A percentile compares a stretch with the other conserved stretches of the same genome.
Conservation (phyloP, 352 stramenopile species). For the Globisporangium echinulatum region DNA sequence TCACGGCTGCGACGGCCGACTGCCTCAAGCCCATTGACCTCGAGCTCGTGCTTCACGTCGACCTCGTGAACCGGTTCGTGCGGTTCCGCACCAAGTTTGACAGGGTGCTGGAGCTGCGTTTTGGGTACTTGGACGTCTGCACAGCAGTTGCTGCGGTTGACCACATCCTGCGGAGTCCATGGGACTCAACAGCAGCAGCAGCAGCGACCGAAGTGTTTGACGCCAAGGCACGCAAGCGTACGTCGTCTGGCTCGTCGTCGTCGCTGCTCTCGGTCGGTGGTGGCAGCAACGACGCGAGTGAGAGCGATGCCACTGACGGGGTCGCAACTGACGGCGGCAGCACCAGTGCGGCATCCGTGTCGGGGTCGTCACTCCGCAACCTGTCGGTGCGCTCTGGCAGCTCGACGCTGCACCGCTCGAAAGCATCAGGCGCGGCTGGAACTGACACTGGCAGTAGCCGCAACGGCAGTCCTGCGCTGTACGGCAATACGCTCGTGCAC, state of each 20-base stretch:
- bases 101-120: constrained; percentile 71
- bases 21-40: constrained; percentile 76
- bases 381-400: constrained; percentile 4
- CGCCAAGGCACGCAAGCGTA: constrained; percentile 19
- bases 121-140: constrained; percentile 80
- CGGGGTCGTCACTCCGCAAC: constrained; percentile 18
- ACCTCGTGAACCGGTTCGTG: constrained; percentile 54
- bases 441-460: neutral
- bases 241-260: constrained; percentile 45
- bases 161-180: constrained; percentile 40
- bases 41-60: constrained; percentile 62
- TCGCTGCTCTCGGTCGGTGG: constrained; percentile 38
- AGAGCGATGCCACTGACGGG: constrained; percentile 11
- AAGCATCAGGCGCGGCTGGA: no score
- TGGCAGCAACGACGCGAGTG: constrained; percentile 11
- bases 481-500: constrained; percentile 64
- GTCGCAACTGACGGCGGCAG: constrained; percentile 17
- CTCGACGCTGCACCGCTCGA: neutral
- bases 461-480: constrained; percentile 39
- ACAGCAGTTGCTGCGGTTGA: constrained; percentile 57
- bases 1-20: constrained; percentile 40
- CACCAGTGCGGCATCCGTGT: constrained; percentile 18
- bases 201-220: neutral
- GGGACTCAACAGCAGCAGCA: neutral
- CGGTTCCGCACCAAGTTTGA: constrained; percentile 68